phyloP scores from a whole-genome alignment of 164 flowering plant species.

The Vitis riparia region DNA sequence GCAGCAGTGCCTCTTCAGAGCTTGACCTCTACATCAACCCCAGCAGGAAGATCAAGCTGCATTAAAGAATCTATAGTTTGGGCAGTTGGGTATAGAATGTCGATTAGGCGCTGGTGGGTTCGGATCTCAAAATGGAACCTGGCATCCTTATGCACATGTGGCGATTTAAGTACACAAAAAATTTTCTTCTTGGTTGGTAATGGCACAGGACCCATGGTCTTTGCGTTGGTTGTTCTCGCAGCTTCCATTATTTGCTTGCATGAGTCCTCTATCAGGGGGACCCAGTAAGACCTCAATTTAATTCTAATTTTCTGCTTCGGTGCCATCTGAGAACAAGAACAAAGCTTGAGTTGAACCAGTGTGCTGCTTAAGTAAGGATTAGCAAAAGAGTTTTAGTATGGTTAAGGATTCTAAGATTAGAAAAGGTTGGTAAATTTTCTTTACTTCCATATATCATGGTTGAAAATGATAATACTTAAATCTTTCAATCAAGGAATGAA shows the following conservation, averaged over 20 bases:
- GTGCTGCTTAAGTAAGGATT: too few relatives aligned
- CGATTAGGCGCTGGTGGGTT: slow-evolving; percentile 93
- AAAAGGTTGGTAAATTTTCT: too few relatives aligned
- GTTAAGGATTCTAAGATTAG: too few relatives aligned
- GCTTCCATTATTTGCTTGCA: slow-evolving; percentile 97
- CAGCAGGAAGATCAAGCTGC: slow-evolving; percentile 97
- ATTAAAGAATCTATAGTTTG: slow-evolving; percentile 92
- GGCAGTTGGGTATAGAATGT: slow-evolving; percentile 91
- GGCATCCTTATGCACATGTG: slow-evolving; percentile 97
- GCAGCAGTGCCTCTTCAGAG: slow-evolving; percentile 37
- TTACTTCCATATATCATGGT: too few relatives aligned
- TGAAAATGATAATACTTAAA: too few relatives aligned
- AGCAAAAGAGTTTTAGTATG: too few relatives aligned
- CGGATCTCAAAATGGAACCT: slow-evolving; percentile 93
- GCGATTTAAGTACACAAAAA: slow-evolving; percentile 92
- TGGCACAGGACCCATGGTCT: slow-evolving; percentile 94
- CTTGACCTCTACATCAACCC: slow-evolving; percentile 96
- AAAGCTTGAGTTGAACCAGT: background rate
- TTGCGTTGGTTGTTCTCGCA: slow-evolving; percentile 88
- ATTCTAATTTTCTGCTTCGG: slow-evolving; percentile 96
- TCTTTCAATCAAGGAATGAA: too few relatives aligned
- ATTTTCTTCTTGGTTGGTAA: slow-evolving; percentile 85
- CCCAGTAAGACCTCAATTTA: slow-evolving; percentile 88
- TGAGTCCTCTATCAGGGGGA: slow-evolving; percentile 87
- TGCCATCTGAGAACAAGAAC: slow-evolving; percentile 50